Percentiles rank a stretch among this genome's conserved stretches.
These are phyloP conservation scores for Aspergillus ochraceoroseus DNA, from an alignment of 2,329 filamentous ascomycete species.

Conservation along the genomic window DNA sequence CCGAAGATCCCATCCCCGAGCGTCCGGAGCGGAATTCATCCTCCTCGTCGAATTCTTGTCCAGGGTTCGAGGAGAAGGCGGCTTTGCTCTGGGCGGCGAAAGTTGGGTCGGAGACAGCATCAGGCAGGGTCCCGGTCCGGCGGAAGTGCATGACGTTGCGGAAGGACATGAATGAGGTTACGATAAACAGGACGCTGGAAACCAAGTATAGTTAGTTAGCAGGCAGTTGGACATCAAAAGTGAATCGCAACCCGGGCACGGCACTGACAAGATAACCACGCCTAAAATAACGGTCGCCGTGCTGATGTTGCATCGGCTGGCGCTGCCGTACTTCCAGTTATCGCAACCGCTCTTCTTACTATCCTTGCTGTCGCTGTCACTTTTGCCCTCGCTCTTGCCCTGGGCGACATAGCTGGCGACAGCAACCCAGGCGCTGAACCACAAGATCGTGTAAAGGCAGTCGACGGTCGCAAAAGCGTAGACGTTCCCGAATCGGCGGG, in stretches of 20 bases:
- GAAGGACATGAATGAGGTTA: conserved; percentile 51
- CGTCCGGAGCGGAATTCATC: conserved; percentile 44
- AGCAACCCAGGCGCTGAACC: conserved; percentile 56
- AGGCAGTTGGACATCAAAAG: neutral
- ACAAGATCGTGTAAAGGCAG: conserved; percentile 51
- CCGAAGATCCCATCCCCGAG: conserved; percentile 39
- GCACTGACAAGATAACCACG: conserved; percentile 53
- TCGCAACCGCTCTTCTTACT: conserved; percentile 47
- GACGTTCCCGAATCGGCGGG: conserved; percentile 55
- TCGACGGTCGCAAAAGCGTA: conserved; percentile 57
- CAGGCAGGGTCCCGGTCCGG: conserved; percentile 53
- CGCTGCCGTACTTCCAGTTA: conserved; percentile 52
- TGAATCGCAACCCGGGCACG: neutral
- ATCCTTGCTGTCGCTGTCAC: conserved; percentile 29
- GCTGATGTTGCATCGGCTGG: conserved; percentile 54
- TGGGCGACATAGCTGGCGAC: conserved; percentile 53
- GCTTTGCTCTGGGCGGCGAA: conserved; percentile 49
- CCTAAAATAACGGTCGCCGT: conserved; percentile 54
- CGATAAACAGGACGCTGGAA: conserved; percentile 50
- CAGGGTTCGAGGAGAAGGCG: conserved; percentile 46
- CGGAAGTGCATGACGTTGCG: conserved; percentile 54
- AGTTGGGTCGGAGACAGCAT: conserved; percentile 42
- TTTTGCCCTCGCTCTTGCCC: conserved; percentile 50
- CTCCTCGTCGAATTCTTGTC: conserved; percentile 44
- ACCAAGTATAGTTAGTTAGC: conserved; percentile 5